Evolutionary conservation across 441 rosid genomes (phyloP), one percentile per base, ranked within the genome.

Genomic region (Pelargonium myrrhifolium): DNA sequence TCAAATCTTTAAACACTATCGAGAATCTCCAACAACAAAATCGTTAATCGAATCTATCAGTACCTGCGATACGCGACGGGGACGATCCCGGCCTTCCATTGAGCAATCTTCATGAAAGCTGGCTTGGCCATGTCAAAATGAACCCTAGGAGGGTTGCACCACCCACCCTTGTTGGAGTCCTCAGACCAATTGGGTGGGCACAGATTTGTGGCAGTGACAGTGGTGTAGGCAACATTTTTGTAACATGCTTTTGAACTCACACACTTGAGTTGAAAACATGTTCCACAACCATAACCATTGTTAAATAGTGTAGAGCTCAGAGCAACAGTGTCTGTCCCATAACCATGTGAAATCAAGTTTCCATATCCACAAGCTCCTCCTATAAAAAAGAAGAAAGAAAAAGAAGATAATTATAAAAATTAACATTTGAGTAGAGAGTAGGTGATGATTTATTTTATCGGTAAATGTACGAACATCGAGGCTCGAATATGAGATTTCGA

Each of bases 331-430:
- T 72, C 51, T 2, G 83, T 71, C 4, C 98, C 95, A 39, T 87
- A 89, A 0, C 96, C 96, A 17, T 78, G 88, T 37, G 66, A 72
- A 60, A 81, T 71, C 71, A 92, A 69, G 74, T 92, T 87, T 24
- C 95, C 96, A 31, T 89, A 89, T 6, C 98, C 95, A 66, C 98
- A 92, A 22, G 95, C 98, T 74, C 98, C 96, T 68, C 96, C 96
- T 89, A 69, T 20, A 24, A 62, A 24, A 6, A n/a, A n/a, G n/a
- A n/a, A n/a, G n/a, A 15, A 28, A 67, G 39, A 5, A 49, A 17
- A 64, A 64, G 11, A 28, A 5, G 42, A 22, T 14, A 45, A 10
- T 9, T 2, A 45, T 45, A 45, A 45, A 9, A 9, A 45, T 45
- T 10, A 10, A 45, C 51, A 10, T 3, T 11, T 45, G 10, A 45